Evolutionary conservation across 1,284 basidiomycete species (phyloP), one percentile per base, ranked within the genome.

Genomic region (Stygiomarasmius scandens): DNA sequence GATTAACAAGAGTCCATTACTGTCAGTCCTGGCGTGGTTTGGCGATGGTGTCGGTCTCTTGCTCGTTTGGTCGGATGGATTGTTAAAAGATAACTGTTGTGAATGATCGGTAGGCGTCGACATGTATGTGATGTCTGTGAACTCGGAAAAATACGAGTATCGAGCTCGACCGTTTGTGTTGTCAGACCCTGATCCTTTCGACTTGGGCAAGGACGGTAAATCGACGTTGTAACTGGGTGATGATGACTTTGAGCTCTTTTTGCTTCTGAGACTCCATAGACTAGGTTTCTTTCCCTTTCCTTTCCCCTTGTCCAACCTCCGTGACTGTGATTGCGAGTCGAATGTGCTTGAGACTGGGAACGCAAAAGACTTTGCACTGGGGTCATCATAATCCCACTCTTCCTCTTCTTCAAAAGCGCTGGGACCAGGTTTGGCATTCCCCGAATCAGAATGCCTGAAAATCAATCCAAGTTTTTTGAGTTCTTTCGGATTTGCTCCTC

Each of bases 381-480:
- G 29, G 16, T 64, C 68, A 16, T 64, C 54, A 9, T 69, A 69
- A 23, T 68, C 66, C n/a, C 61, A 69, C 19, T 62, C 60, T 4
- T 55, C 52, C 25, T 63, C 67, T 23, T 63, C 62, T 1, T 56
- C 61, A 25, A 56, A 43, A 43, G 48, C 52, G 25, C 44, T 27
- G 23, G 25, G 34, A 38, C 25, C 55, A 34, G 51, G 52, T 44
- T 57, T 58, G 19, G 49, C 60, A 45, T 61, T 55, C 14, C 60
- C 59, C 2, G 63, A 64, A 58, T 65, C 69, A 1, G 77, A 77
- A 63, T 77, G 76, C 32, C 75, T 64, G 61, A 79, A 79, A 14
- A 69, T 65, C 36, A 80, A 68, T 2, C 75, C 75, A 4, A 78
- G 61, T 23, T 66, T 69, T 25, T 68, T 61, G 24, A 67, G 64